These are phyloP conservation scores for Alloteropsis semialata DNA, from an alignment of 176 grass and related monocot genomes.

Conservation along the genomic window DNA sequence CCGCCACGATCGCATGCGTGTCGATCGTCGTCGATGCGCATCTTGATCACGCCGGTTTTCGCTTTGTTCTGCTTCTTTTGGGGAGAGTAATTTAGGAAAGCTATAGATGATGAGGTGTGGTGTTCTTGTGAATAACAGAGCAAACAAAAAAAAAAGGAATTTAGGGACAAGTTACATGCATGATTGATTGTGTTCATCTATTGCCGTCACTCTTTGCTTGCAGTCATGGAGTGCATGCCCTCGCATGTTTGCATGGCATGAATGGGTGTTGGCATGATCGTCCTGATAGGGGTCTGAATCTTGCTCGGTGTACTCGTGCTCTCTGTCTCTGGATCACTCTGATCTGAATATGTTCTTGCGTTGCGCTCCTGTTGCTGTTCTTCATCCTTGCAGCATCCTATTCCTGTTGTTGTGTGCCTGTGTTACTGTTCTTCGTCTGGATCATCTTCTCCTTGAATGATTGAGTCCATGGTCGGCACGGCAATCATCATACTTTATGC, in stretches of 20 bases:
- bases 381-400: too few species aligned
- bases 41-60: background rate
- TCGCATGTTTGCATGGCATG: background rate
- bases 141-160: background rate
- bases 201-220: background rate
- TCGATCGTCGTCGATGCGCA: background rate
- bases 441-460: background rate
- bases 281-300: background rate
- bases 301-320: background rate
- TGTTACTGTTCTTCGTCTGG: too few species aligned
- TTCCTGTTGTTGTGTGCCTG: too few species aligned
- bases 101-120: slow-evolving; percentile 22
- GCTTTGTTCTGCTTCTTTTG: background rate
- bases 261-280: background rate
- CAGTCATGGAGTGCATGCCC: background rate
- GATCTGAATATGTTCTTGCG: background rate
- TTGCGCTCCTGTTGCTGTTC: background rate
- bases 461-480: background rate
- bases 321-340: background rate
- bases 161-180: background rate
- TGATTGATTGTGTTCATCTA: background rate
- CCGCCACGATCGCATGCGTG: background rate
- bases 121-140: slow-evolving; percentile 33
- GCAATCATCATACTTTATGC: background rate
- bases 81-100: slow-evolving; percentile 22